These are phyloP conservation scores for Rosa chinensis DNA, from an alignment of 306 rosid species.

Conservation along the genomic window DNA sequence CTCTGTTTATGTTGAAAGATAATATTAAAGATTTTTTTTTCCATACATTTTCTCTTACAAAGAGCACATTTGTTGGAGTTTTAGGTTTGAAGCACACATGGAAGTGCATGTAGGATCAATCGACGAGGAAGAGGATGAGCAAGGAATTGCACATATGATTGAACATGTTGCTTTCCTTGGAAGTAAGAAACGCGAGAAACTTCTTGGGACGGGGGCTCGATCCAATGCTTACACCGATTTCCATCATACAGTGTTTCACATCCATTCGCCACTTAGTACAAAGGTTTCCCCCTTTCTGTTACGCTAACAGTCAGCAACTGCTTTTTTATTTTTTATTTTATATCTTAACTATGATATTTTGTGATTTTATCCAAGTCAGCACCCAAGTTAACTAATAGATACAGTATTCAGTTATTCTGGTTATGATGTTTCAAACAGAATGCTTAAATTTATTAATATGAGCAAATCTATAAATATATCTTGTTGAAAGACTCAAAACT, in stretches of 20 bases:
- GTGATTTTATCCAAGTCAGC: neutral
- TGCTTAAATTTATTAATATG: neutral
- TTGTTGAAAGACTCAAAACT: neutral
- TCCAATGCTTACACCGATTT: slow-evolving; percentile 99
- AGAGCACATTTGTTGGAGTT: slow-evolving; percentile 19
- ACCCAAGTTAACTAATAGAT: neutral
- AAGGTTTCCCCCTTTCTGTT: slow-evolving; percentile 56
- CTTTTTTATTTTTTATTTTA: neutral
- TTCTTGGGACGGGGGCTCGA: slow-evolving; percentile 97
- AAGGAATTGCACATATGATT: slow-evolving; percentile 99
- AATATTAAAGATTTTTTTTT: neutral
- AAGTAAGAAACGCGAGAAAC: slow-evolving; percentile 99
- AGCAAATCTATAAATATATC: neutral
- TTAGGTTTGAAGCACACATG: slow-evolving; percentile 99
- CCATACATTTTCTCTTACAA: neutral
- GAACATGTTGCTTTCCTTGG: slow-evolving; percentile 99
- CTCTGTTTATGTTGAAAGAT: neutral
- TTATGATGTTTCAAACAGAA: neutral
- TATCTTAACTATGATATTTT: neutral
- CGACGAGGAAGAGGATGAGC: slow-evolving; percentile 95
- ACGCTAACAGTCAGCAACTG: neutral
- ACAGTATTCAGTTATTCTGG: neutral
- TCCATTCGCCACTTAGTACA: slow-evolving; percentile 85
- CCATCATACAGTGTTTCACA: slow-evolving; percentile 98
- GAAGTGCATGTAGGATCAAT: slow-evolving; percentile 97